Percentiles rank a stretch among this genome's conserved stretches.
Conservation (phyloP, 352 stramenopile genomes). For the Phytopythium delawarense region DNA sequence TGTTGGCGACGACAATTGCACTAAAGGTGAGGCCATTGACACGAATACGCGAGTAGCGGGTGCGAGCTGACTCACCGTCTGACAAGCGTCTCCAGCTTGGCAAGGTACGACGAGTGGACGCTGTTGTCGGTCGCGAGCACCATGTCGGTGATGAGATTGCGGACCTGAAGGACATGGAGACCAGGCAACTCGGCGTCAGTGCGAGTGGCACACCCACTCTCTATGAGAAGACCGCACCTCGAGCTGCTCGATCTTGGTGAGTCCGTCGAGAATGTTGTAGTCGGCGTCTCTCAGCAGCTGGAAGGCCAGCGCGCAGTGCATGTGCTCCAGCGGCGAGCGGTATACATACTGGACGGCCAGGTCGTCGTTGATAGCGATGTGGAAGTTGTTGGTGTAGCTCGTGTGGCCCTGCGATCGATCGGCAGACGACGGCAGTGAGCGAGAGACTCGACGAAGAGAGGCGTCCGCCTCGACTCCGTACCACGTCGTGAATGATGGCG, state of each 20-base stretch:
- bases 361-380: slow-evolving; percentile 77
- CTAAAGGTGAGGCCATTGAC: neutral
- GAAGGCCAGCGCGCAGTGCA: slow-evolving; percentile 83
- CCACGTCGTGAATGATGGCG: slow-evolving; percentile 82
- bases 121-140: slow-evolving; percentile 88
- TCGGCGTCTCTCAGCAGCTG: slow-evolving; percentile 62
- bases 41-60: neutral
- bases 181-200: neutral
- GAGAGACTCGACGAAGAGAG: neutral
- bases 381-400: slow-evolving; percentile 87
- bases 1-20: slow-evolving; percentile 6
- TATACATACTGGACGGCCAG: slow-evolving; percentile 82
- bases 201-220: neutral
- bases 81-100: slow-evolving; percentile 73
- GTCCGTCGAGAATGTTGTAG: slow-evolving; percentile 68
- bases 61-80: slow-evolving; percentile 24
- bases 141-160: slow-evolving; percentile 79
- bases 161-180: slow-evolving; percentile 24
- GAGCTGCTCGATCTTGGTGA: slow-evolving; percentile 72
- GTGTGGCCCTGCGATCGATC: slow-evolving; percentile 54
- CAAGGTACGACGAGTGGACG: slow-evolving; percentile 73
- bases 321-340: slow-evolving; percentile 80
- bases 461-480: slow-evolving; percentile 8
- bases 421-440: slow-evolving; percentile 3
- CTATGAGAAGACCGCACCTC: slow-evolving; percentile 32